Percentiles rank a stretch among this genome's conserved stretches.
phyloP scores from a whole-genome alignment of 495 filamentous ascomycete species.

The Aspergillus egyptiacus region DNA sequence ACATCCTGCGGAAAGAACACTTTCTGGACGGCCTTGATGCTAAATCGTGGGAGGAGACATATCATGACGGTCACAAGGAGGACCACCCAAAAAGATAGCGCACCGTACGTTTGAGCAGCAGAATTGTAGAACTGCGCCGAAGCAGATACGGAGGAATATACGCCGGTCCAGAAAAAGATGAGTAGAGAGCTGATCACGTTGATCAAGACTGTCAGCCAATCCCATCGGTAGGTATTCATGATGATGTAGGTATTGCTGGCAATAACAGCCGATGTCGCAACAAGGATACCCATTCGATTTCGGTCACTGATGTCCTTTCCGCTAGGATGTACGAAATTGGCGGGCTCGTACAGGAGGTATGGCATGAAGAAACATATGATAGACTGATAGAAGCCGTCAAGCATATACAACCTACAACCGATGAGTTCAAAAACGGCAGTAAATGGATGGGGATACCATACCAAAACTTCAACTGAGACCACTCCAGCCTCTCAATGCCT shows the following conservation, averaged over 20 bases:
- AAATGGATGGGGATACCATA: conserved; percentile 34
- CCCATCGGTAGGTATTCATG: conserved; percentile 95
- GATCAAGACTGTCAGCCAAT: conserved; percentile 86
- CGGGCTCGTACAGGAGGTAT: conserved; percentile 66
- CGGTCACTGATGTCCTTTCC: conserved; percentile 71
- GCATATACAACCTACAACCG: conserved; percentile 76
- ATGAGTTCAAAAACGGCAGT: conserved; percentile 16
- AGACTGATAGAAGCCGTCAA: conserved; percentile 91
- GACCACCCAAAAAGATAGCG: conserved; percentile 80
- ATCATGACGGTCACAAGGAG: conserved; percentile 68
- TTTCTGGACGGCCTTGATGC: conserved; percentile 82
- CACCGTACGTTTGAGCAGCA: conserved; percentile 70
- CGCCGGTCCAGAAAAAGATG: conserved; percentile 94
- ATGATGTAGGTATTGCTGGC: conserved; percentile 88
- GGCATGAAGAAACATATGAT: conserved; percentile 89
- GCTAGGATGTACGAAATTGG: conserved; percentile 57
- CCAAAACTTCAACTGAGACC: conserved; percentile 98
- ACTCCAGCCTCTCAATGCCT: conserved; percentile 94
- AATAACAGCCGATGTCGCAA: conserved; percentile 71
- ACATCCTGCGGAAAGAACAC: conserved; percentile 87
- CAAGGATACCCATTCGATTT: conserved; percentile 74
- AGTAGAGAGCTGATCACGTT: conserved; percentile 74
- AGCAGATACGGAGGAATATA: conserved; percentile 68
- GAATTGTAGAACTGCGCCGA: conserved; percentile 71
- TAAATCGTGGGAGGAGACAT: conserved; percentile 79